phyloP scores from a whole-genome alignment of 495 filamentous ascomycete genomes.

The Clavariopsis aquatica region DNA sequence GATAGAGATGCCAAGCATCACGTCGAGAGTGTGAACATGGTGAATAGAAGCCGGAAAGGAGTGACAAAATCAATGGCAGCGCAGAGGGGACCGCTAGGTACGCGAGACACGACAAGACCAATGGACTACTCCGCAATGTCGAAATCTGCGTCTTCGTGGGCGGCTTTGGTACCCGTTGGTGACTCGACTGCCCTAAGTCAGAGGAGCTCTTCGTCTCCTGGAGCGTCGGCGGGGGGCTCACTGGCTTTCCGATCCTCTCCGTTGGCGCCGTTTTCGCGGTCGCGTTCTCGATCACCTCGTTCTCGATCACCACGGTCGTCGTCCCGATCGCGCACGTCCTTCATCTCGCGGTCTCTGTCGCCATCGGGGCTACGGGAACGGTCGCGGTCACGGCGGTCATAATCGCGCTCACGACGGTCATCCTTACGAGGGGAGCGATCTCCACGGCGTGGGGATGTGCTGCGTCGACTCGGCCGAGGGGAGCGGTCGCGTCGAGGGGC shows the following conservation, averaged over 20 bases:
- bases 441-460: conserved; percentile 72
- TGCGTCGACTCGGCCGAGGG: conserved; percentile 64
- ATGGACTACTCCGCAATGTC: conserved; percentile 83
- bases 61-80: neutral
- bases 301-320: conserved; percentile 58
- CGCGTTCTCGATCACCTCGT: conserved; percentile 59
- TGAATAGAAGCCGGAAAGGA: neutral
- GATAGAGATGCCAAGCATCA: neutral
- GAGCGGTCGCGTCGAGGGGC: conserved; percentile 62
- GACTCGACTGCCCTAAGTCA: conserved; percentile 60
- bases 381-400: conserved; percentile 69
- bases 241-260: conserved; percentile 84
- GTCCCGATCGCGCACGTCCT: conserved; percentile 67
- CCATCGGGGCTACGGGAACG: conserved; percentile 63
- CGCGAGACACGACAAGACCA: neutral
- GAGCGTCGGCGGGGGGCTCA: conserved; percentile 47
- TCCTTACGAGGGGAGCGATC: conserved; percentile 90
- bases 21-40: neutral
- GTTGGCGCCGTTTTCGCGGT: conserved; percentile 69
- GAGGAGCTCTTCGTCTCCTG: conserved; percentile 21
- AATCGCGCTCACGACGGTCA: conserved; percentile 78
- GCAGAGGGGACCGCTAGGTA: neutral
- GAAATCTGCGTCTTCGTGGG: conserved; percentile 81
- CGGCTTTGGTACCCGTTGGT: conserved; percentile 65
- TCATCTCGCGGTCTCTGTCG: conserved; percentile 64